Conservation (phyloP, 2,329 filamentous ascomycete genomes). For the Helicocarpus griseus region DNA sequence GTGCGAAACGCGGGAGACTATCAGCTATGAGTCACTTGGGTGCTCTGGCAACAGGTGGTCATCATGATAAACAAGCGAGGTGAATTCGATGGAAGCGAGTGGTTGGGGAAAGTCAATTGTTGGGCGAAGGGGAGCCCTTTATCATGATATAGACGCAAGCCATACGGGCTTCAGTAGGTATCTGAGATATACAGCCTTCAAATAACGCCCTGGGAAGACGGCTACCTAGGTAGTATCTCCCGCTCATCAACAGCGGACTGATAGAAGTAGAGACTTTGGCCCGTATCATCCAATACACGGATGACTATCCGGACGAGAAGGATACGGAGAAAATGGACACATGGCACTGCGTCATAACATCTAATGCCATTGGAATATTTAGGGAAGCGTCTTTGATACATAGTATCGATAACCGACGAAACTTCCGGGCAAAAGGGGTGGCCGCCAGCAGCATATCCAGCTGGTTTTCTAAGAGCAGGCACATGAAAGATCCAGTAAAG, state of each 20-base stretch:
- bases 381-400: background rate
- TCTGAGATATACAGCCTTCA: background rate
- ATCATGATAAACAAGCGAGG: no score
- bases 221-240: background rate
- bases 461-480: background rate
- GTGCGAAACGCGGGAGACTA: no score
- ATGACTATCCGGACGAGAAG: no score
- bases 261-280: background rate
- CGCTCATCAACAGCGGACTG: background rate
- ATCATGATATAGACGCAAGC: no score
- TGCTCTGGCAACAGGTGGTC: no score
- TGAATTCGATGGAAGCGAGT: no score
- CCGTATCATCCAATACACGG: no score
- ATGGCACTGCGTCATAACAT: background rate
- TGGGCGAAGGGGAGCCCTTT: no score
- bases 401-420: background rate
- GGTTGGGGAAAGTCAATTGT: no score
- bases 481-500: background rate
- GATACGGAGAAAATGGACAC: background rate
- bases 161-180: background rate
- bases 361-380: background rate
- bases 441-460: background rate
- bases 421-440: background rate
- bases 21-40: no score
- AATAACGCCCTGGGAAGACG: background rate